Percentiles rank a stretch among this genome's conserved stretches.
These are phyloP conservation scores for Abelmoschus esculentus DNA, from an alignment of 345 rosid species.

Conservation along the genomic window DNA sequence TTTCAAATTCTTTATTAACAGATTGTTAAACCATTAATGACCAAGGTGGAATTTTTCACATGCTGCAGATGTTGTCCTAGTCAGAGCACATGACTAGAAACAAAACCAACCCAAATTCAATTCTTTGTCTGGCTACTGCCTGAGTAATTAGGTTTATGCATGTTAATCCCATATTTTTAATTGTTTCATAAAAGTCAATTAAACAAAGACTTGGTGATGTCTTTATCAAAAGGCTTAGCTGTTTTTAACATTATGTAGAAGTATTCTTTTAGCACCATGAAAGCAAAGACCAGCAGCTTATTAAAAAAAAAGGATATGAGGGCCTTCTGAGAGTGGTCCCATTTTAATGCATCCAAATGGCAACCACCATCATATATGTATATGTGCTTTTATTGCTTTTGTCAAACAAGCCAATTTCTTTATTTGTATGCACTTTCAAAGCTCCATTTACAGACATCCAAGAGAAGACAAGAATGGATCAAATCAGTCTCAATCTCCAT, in stretches of 20 bases:
- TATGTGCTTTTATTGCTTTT: background rate
- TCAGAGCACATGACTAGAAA: constrained; percentile 2
- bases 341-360: constrained; percentile 16
- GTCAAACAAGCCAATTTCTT: constrained; percentile 22
- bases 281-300: constrained; percentile 18
- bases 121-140: background rate
- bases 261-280: constrained; percentile 19
- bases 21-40: too few species aligned
- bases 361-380: constrained; percentile 17
- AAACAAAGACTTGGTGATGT: constrained; percentile 14
- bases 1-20: too few species aligned
- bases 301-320: background rate
- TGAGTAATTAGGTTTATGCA: background rate
- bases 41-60: constrained; percentile 3
- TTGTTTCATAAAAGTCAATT: constrained; percentile 11
- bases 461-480: constrained; percentile 19
- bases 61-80: constrained; percentile 9
- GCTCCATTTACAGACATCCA: constrained; percentile 8
- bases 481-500: constrained; percentile 24
- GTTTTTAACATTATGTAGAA: constrained; percentile 16
- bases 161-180: background rate
- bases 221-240: constrained; percentile 30
- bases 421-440: constrained; percentile 11
- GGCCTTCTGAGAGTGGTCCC: constrained; percentile 24
- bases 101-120: background rate